Conservation (phyloP, 441 rosid species). For the Cnidoscolus chayamansa region DNA sequence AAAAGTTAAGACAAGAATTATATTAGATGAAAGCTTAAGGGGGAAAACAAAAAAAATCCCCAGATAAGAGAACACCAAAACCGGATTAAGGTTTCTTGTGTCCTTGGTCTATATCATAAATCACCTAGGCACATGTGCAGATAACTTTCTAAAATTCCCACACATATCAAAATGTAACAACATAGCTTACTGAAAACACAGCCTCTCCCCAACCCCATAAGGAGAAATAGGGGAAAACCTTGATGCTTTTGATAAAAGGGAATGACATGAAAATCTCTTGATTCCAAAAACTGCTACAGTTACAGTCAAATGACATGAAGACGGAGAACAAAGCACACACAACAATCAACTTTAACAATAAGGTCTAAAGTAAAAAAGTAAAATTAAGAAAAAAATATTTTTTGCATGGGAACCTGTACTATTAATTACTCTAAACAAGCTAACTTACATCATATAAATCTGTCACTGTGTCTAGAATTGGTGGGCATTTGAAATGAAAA, state of each 20-base stretch:
- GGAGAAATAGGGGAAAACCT: background rate
- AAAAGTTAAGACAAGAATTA: slow-evolving; percentile 13
- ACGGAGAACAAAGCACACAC: background rate
- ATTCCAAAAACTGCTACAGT: background rate
- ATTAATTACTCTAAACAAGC: background rate
- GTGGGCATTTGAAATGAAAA: background rate
- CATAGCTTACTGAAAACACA: background rate
- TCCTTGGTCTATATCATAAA: background rate
- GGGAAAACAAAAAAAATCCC: background rate
- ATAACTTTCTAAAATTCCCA: background rate
- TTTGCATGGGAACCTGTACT: background rate
- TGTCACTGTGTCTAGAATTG: background rate
- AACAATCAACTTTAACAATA: background rate
- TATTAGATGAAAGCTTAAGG: background rate
- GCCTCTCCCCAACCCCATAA: background rate
- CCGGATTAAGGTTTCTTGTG: background rate
- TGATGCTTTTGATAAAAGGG: background rate
- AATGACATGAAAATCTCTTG: background rate
- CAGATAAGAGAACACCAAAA: background rate
- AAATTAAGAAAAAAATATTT: background rate
- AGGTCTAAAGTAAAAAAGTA: background rate
- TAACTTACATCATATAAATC: background rate
- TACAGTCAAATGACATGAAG: background rate
- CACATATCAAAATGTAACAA: background rate
- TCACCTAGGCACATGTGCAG: background rate